A percentile compares a stretch with the other conserved stretches of the same genome.
Evolutionary conservation across 2,329 filamentous ascomycete species (phyloP).

Genomic region (Dactylonectria macrodidyma): DNA sequence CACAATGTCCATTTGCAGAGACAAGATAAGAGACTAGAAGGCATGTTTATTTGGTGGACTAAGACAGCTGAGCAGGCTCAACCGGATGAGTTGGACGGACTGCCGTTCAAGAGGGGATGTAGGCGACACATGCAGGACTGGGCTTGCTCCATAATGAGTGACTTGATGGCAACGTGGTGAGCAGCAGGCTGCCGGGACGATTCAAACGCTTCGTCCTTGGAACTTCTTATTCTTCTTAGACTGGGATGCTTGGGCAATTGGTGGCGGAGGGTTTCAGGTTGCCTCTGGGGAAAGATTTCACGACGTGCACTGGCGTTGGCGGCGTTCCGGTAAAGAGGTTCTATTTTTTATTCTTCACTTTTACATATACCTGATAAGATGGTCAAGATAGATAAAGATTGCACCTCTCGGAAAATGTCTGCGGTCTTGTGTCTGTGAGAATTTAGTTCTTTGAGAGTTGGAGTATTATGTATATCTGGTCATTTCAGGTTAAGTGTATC

Average conservation of each 20-base stretch:
- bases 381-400: constrained; percentile 36
- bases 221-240: constrained; percentile 38
- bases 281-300: constrained; percentile 23
- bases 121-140: constrained; percentile 34
- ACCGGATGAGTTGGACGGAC: constrained; percentile 18
- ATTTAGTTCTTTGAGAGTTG: background rate
- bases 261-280: constrained; percentile 38
- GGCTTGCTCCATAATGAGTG: constrained; percentile 37
- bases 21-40: constrained; percentile 3
- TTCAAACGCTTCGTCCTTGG: constrained; percentile 21
- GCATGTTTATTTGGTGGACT: background rate
- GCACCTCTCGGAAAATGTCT: constrained; percentile 21
- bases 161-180: constrained; percentile 40
- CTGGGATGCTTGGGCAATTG: constrained; percentile 39
- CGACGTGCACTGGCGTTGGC: constrained; percentile 41
- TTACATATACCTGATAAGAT: constrained; percentile 11
- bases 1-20: background rate
- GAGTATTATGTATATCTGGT: background rate
- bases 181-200: constrained; percentile 42
- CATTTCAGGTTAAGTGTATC: background rate
- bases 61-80: constrained; percentile 1
- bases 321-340: constrained; percentile 42
- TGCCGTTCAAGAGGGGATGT: constrained; percentile 11
- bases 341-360: background rate
- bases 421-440: background rate